Base-by-base conservation (phyloP, 2,329 filamentous ascomycete genomes). In the Xylaria sp. region DNA sequence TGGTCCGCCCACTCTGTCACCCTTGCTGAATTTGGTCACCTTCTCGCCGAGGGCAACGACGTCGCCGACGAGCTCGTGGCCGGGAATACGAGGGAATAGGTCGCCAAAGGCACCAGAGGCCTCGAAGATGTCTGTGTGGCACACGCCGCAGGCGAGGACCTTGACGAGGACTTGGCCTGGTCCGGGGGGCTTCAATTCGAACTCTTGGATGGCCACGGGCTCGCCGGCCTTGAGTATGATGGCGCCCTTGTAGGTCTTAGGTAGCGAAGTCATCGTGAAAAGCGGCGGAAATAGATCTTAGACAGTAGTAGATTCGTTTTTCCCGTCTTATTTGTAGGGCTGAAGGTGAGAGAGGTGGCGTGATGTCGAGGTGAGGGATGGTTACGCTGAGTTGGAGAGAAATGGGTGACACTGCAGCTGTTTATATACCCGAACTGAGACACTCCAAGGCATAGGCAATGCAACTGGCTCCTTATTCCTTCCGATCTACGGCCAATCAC, bases 21-120 rank as follows among this genome's bases (percentile, higher is more conserved):
- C 91, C 1, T 87, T 81, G 65, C 86, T 83, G 82, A 90, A 89
- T 27, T 82, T 81, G 64, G 83, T 85, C 60, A 90, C 89, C 1
- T 78, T 81, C 0, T 85, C 81, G 5, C 89, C 88, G 0, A 92
- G 77, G 6, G 86, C 86, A 17, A 87, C 89, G 3, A 94, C 83
- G 12, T 88, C 86, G 11, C 92, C 91, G 63, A 94, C 86, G 39
- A 91, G 81, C 77, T 94, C 92, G 79, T 94, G 92, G 24, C 92
- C 92, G 0, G 90, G 89, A 1, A 89, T 80, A 5, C 87, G 84
- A 1, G 90, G 90, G 73, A 86, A 90, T 21, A 84, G 73, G 51
- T 86, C 83, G 11, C 86, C 87, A 51, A 90, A 80, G 4, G 79
- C 74, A 27, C 88, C 88, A 2, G 75, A 55, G 58, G 84, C 81